Evolutionary conservation across 2,329 filamentous ascomycete genomes (phyloP), one percentile per base, ranked within the genome.

Genomic region (Fusarium agapanthi): DNA sequence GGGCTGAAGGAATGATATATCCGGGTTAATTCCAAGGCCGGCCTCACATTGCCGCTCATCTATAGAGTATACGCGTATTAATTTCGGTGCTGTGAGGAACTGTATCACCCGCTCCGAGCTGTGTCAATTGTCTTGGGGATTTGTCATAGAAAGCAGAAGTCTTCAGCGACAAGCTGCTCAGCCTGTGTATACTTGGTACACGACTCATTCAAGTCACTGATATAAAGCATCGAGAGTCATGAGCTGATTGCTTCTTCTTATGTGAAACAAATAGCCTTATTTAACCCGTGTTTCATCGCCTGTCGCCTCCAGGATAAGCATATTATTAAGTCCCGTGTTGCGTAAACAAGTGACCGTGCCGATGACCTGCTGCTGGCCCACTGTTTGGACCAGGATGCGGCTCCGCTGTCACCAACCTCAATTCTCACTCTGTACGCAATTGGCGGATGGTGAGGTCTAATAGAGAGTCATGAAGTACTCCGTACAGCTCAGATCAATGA

Each of bases 121-220:
- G 10, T 22, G 44, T 4, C 20, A 32, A 7, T 9, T 30, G 3
- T 5, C 28, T 10, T 32, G 0, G 2, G 5, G 6, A 24, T 0
- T 1, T 10, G 15, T 6, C 0, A 0, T 10, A 0, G 2, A 24
- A 3, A 14, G 1, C 2, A 50, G 22, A 1, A 14, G 7, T 50
- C 11, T 34, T 7, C 12, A 24, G 22, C 13, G 1, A 32, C 5
- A 3, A 32, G 12, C 22, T 24, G 11, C 22, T 34, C 30, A 24
- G 47, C 7, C 2, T 5, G 4, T 37, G 18, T 9, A 16, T 12
- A 14, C 0, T 24, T 3, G 0, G 20, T 7, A 1, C 18, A 53
- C 5, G 34, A 54, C 34, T 28, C 20, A 40, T 18, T 18, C 4
- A 10, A 30, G 10, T 26, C 15, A 4, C 13, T 1, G 34, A 3